Evolutionary conservation across 768 basidiomycete species (phyloP).

Genomic region (Kockovaella imperatae): DNA sequence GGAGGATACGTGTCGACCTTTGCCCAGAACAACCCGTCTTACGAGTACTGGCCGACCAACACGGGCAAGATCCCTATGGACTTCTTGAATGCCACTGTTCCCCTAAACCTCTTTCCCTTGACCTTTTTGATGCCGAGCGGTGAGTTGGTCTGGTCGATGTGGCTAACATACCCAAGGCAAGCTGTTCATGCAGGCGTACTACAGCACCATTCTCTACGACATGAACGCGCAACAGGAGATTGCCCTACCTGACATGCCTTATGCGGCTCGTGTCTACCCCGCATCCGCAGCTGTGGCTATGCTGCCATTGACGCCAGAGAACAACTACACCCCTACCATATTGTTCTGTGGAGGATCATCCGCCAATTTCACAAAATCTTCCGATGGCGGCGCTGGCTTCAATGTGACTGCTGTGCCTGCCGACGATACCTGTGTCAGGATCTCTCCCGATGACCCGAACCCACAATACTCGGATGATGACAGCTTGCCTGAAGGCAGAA

Average conservation of each 20-base stretch:
- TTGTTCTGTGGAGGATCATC: conserved; percentile 80
- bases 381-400: conserved; percentile 64
- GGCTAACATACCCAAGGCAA: conserved; percentile 27
- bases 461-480: conserved; percentile 42
- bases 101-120: conserved; percentile 64
- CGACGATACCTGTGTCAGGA: conserved; percentile 68
- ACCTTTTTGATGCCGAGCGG: conserved; percentile 57
- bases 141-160: conserved; percentile 1
- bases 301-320: conserved; percentile 81
- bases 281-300: conserved; percentile 81
- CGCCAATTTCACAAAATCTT: conserved; percentile 53
- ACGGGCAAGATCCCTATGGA: conserved; percentile 55
- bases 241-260: conserved; percentile 57
- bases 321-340: conserved; percentile 77
- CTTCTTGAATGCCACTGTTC: conserved; percentile 61
- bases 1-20: conserved; percentile 67
- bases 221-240: conserved; percentile 56
- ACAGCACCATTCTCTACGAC: conserved; percentile 54
- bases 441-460: conserved; percentile 55
- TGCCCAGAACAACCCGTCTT: conserved; percentile 60
- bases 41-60: conserved; percentile 66
- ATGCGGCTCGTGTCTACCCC: conserved; percentile 40
- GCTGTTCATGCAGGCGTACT: conserved; percentile 46
- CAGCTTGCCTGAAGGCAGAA: conserved; percentile 45
- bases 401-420: conserved; percentile 52